Base-by-base conservation (phyloP, 1,284 basidiomycete genomes). In the Ceratobasidium sp. region DNA sequence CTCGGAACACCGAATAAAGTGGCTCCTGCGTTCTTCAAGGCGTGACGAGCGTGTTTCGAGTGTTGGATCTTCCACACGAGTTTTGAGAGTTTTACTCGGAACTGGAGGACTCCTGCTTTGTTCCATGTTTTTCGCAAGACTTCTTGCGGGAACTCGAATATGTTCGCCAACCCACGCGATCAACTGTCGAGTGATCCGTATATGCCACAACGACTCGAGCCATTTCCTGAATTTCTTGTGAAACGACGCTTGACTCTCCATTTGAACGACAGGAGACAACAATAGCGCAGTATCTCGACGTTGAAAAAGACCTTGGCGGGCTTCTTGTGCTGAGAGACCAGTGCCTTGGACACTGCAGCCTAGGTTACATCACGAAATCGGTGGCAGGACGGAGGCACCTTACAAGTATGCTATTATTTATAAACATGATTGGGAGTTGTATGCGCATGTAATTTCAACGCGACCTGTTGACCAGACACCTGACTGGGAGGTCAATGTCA, bases 31-130 rank as follows among this genome's bases (percentile, higher is more conserved):
- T 72, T 60, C 29, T 72, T 72, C 9, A 72, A 27, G 1, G 69
- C 69, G 41, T 72, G 69, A 11, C 69, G n/a, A 11, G 69, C 69
- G 51, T 72, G 69, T 29, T 72, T 72, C 47, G 69, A 72, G 27
- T 72, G 69, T 47, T 72, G 69, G n/a, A 72, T 50, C 4, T 36
- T 57, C 24, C 69, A 17, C 56, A 72, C 56, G 9, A 57, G 7
- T n/a, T 57, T 56, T 14, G 56, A 60, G 41, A 72, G 19, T 17
- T 53, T 60, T 14, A 72, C 57, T 4, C 69, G 69, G n/a, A 62
- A 60, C 22, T 72, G 44, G 2, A 72, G 22, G 1, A 72, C 57
- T 29, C 56, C 56, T n/a, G 69, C 44, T n/a, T 47, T 41, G 41
- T 72, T 72, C 69, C 69, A 72, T 14, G 59, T 36, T 1, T 47